Conservation (phyloP, 2,329 filamentous ascomycete species). For the Colletotrichum kahawae region DNA sequence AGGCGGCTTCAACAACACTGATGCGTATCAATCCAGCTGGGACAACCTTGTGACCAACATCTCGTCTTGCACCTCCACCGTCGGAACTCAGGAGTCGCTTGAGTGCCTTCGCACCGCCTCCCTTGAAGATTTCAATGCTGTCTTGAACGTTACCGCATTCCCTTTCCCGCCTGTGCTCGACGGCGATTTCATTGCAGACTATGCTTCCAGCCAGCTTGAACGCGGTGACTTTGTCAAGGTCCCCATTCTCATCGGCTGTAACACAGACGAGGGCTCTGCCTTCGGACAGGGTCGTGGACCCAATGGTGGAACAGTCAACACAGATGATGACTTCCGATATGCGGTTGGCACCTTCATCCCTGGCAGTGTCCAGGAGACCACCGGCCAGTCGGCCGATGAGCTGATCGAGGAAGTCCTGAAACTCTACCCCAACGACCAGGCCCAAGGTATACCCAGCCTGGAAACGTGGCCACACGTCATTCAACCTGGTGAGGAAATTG, state of each 20-base stretch:
- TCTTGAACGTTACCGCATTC: slow-evolving; percentile 15
- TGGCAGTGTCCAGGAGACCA: slow-evolving; percentile 4
- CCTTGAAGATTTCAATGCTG: slow-evolving; percentile 31
- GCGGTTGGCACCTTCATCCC: slow-evolving; percentile 20
- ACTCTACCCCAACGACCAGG: slow-evolving; percentile 36
- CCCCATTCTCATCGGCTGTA: slow-evolving; percentile 39
- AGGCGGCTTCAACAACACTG: slow-evolving; percentile 33
- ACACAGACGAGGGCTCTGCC: slow-evolving; percentile 34
- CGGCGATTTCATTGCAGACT: slow-evolving; percentile 38
- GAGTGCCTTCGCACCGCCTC: slow-evolving; percentile 31
- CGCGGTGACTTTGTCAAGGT: slow-evolving; percentile 38
- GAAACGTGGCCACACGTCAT: slow-evolving; percentile 36
- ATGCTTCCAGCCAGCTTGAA: slow-evolving; percentile 32
- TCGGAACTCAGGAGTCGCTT: slow-evolving; percentile 28
- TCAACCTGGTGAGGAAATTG: slow-evolving; percentile 28
- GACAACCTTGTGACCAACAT: slow-evolving; percentile 30
- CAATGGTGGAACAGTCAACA: slow-evolving; percentile 26
- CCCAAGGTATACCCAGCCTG: slow-evolving; percentile 37
- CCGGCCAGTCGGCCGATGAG: slow-evolving; percentile 27
- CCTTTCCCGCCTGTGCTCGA: slow-evolving; percentile 35
- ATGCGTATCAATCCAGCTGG: slow-evolving; percentile 29
- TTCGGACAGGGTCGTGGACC: slow-evolving; percentile 26
- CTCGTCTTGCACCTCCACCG: slow-evolving; percentile 29
- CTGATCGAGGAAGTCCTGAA: slow-evolving; percentile 28
- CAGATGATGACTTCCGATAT: slow-evolving; percentile 31